phyloP scores from a whole-genome alignment of 2,329 filamentous ascomycete species.

The Lachnellula cervina region DNA sequence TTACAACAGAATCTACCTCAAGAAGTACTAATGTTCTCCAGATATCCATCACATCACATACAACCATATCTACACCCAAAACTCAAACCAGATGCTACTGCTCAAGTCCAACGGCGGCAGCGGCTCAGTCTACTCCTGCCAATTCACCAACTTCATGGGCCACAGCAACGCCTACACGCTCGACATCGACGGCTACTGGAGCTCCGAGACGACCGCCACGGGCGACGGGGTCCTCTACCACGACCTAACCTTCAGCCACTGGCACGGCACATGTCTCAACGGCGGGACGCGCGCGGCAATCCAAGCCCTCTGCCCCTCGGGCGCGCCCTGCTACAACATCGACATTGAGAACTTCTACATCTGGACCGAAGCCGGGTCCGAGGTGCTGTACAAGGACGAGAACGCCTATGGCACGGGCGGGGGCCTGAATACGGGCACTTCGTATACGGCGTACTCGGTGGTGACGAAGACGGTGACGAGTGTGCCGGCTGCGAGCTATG shows the following conservation, averaged over 20 bases:
- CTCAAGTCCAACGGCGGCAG: conserved; percentile 56
- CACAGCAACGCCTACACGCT: conserved; percentile 55
- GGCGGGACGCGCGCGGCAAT: conserved; percentile 44
- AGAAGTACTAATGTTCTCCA: not conserved
- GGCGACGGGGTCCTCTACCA: conserved; percentile 48
- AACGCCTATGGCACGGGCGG: conserved; percentile 45
- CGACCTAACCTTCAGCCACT: conserved; percentile 50
- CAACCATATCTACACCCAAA: conserved; percentile 53
- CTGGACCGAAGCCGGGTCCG: conserved; percentile 44
- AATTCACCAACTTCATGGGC: conserved; percentile 55
- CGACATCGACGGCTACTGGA: conserved; percentile 52
- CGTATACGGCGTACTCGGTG: conserved; percentile 12
- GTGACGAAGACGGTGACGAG: conserved; percentile 11
- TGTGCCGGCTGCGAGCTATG: conserved; percentile 4
- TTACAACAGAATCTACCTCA: not conserved
- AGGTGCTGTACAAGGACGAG: conserved; percentile 41
- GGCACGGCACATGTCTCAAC: conserved; percentile 48
- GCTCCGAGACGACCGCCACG: conserved; percentile 35
- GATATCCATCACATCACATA: conserved; percentile 50
- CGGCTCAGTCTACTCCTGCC: conserved; percentile 45
- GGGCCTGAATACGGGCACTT: conserved; percentile 35
- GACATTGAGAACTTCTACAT: conserved; percentile 47
- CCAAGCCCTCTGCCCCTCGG: conserved; percentile 46
- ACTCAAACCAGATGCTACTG: conserved; percentile 58
- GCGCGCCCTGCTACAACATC: conserved; percentile 48